Evolutionary conservation across 108 stramenopile genomes (phyloP).

Genomic region (Cyclostephanos invisitatus): DNA sequence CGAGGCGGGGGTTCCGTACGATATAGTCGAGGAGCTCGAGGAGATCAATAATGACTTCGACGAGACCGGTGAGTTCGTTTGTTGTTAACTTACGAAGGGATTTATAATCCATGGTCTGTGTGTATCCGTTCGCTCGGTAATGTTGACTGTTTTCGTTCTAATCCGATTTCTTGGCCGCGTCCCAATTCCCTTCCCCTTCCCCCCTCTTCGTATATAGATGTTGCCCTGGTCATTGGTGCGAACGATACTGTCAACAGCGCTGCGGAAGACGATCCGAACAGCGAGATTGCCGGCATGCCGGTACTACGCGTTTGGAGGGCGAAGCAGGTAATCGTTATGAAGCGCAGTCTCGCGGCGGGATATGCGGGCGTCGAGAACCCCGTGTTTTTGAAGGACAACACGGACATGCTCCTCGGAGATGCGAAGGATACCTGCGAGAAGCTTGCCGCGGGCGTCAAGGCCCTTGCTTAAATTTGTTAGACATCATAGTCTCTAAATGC

Average conservation of each 20-base stretch:
- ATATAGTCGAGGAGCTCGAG: constrained; percentile 98
- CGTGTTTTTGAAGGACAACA: constrained; percentile 98
- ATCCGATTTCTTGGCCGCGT: too few relatives aligned
- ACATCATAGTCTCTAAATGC: not conserved
- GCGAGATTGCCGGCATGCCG: constrained; percentile 95
- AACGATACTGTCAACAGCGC: constrained; percentile 99
- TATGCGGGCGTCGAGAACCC: constrained; percentile 99
- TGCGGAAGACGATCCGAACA: constrained; percentile 97
- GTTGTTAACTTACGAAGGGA: too few relatives aligned
- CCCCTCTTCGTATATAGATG: too few relatives aligned
- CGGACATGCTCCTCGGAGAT: constrained; percentile 96
- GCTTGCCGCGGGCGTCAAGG: constrained; percentile 81
- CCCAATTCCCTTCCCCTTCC: too few relatives aligned
- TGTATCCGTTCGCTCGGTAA: too few relatives aligned
- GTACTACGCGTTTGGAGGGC: constrained; percentile 97
- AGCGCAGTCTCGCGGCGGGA: constrained; percentile 95
- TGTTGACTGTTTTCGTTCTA: too few relatives aligned
- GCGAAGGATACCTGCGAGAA: constrained; percentile 95
- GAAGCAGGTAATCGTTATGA: constrained; percentile 99
- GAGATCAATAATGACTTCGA: constrained; percentile 96
- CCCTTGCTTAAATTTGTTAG: constrained; percentile 14
- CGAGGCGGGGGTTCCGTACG: constrained; percentile 99
- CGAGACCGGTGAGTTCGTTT: too few relatives aligned
- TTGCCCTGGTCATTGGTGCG: constrained; percentile 96
- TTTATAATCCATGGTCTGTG: too few relatives aligned